Percentiles rank a stretch among this genome's conserved stretches.
Evolutionary conservation across 257 asterid species (phyloP).

Genomic region (Ajuga chamaepitys): DNA sequence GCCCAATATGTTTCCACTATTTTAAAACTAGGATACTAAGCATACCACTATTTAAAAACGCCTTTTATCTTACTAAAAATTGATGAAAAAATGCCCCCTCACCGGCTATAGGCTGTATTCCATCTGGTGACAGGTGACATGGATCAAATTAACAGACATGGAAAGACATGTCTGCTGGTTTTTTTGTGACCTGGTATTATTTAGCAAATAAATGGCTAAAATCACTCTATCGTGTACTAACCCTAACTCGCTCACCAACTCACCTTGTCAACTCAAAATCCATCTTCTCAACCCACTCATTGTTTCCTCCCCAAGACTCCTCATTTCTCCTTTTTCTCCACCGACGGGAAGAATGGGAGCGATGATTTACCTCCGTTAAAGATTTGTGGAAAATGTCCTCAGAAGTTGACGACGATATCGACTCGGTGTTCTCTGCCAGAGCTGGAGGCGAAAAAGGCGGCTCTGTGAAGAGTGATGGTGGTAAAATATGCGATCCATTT

Average conservation of each 20-base stretch:
- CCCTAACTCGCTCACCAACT: constrained; percentile 34
- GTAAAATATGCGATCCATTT: not conserved
- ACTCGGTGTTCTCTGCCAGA: constrained; percentile 35
- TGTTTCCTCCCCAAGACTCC: constrained; percentile 21
- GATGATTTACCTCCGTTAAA: constrained; percentile 33
- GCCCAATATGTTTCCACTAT: too few relatives aligned
- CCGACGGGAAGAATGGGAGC: constrained; percentile 35
- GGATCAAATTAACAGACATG: too few relatives aligned
- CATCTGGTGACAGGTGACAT: too few relatives aligned
- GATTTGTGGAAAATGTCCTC: constrained; percentile 71
- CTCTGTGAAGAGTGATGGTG: constrained; percentile 8
- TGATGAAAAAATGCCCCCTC: too few relatives aligned
- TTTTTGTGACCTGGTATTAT: too few relatives aligned
- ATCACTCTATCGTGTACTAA: constrained; percentile 33
- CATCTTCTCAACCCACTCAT: constrained; percentile 9
- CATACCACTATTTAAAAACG: too few relatives aligned
- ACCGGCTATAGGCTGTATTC: too few relatives aligned
- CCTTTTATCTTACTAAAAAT: too few relatives aligned
- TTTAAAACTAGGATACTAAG: too few relatives aligned
- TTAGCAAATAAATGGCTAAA: too few relatives aligned
- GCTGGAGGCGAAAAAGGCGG: constrained; percentile 17
- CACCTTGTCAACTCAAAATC: constrained; percentile 23
- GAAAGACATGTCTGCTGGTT: too few relatives aligned
- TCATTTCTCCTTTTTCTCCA: constrained; percentile 44
- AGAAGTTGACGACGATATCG: constrained; percentile 37